Evolutionary conservation across 2,329 filamentous ascomycete genomes (phyloP).

Genomic region (Aspergillus arachidicola): DNA sequence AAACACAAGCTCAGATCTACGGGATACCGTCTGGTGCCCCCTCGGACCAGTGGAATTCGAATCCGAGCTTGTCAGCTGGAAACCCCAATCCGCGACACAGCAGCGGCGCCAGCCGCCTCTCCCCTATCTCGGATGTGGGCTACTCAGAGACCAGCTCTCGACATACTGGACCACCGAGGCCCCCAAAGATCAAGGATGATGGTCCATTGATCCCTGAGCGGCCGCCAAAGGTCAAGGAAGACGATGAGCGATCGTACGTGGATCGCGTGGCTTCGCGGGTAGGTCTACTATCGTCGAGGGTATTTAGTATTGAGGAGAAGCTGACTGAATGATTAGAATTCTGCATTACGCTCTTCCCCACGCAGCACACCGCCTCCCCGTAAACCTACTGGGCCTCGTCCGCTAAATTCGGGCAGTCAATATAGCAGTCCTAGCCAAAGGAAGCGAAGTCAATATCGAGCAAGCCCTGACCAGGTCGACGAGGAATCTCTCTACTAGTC

Average conservation of each 20-base stretch:
- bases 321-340: slow-evolving; percentile 25
- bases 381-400: slow-evolving; percentile 53
- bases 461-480: slow-evolving; percentile 45
- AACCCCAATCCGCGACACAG: slow-evolving; percentile 38
- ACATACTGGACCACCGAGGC: slow-evolving; percentile 49
- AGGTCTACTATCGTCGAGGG: slow-evolving; percentile 19
- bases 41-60: slow-evolving; percentile 51
- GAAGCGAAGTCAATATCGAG: slow-evolving; percentile 43
- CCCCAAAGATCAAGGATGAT: slow-evolving; percentile 59
- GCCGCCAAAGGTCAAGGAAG: slow-evolving; percentile 43
- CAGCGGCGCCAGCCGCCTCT: slow-evolving; percentile 44
- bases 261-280: slow-evolving; percentile 46
- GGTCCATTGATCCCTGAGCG: slow-evolving; percentile 61
- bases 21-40: slow-evolving; percentile 19
- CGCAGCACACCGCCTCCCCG: slow-evolving; percentile 38
- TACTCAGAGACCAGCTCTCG: slow-evolving; percentile 47
- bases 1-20: slow-evolving; percentile 62
- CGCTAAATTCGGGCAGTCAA: slow-evolving; percentile 41
- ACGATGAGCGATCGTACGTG: slow-evolving; percentile 39
- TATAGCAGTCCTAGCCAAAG: slow-evolving; percentile 40
- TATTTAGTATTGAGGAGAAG: not conserved
- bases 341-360: slow-evolving; percentile 37
- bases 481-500: slow-evolving; percentile 39
- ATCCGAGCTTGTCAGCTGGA: slow-evolving; percentile 41
- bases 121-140: slow-evolving; percentile 50